Conservation (phyloP, 371 early-diverging fungal species). For the Mucor indicus region DNA sequence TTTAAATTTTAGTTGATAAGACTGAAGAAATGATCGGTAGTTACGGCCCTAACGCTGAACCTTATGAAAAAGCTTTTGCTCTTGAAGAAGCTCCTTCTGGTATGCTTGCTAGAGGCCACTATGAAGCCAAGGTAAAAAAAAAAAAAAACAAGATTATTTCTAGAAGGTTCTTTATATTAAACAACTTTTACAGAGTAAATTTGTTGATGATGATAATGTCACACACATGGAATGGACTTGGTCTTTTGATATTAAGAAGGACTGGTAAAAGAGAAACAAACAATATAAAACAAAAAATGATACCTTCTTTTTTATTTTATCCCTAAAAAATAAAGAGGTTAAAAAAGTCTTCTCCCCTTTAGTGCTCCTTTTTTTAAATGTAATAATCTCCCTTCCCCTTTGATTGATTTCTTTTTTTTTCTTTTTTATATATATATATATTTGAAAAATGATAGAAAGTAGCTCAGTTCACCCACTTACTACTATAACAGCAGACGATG, state of each 20-base stretch:
- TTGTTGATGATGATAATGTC: slow-evolving; percentile 61
- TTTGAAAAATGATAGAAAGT: background rate
- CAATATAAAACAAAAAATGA: background rate
- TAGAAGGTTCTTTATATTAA: background rate
- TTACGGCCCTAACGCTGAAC: slow-evolving; percentile 78
- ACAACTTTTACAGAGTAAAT: slow-evolving; percentile 46
- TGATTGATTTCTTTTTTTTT: no score
- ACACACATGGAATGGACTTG: slow-evolving; percentile 64
- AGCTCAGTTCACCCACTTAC: background rate
- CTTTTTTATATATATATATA: no score
- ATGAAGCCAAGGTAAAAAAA: slow-evolving; percentile 69
- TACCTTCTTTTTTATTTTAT: background rate
- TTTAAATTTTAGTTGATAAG: slow-evolving; percentile 70
- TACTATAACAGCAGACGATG: background rate
- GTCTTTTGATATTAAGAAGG: slow-evolving; percentile 71
- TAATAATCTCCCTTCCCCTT: no score
- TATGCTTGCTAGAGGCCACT: slow-evolving; percentile 87
- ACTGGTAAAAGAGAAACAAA: slow-evolving; percentile 56
- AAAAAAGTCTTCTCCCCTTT: background rate
- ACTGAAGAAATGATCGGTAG: slow-evolving; percentile 95
- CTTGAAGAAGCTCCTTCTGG: slow-evolving; percentile 90
- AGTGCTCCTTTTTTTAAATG: background rate
- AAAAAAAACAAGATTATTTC: background rate
- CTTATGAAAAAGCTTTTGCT: slow-evolving; percentile 84
- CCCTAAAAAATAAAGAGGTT: background rate